Percentiles rank a stretch among this genome's conserved stretches.
phyloP scores from a whole-genome alignment of 129 eudicot genomes.

The Deinandra increscens region DNA sequence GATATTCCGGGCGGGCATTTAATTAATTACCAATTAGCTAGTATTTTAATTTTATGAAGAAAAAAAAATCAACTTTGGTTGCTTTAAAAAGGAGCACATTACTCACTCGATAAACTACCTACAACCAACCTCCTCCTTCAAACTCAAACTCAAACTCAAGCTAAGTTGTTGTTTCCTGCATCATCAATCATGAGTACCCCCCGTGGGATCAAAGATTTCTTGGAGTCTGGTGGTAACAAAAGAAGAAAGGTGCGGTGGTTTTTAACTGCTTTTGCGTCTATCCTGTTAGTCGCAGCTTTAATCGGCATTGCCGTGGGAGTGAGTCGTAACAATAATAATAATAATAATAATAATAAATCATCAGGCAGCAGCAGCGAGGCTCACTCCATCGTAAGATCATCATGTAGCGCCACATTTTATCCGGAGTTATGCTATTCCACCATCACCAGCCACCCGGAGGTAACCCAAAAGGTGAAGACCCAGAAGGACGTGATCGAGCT shows the following conservation, averaged over 20 bases:
- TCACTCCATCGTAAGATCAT: constrained; percentile 52
- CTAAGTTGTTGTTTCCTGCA: no score
- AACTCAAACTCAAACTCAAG: no score
- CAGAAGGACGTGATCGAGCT: constrained; percentile 61
- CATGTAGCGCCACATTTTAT: constrained; percentile 69
- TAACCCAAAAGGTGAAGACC: constrained; percentile 36
- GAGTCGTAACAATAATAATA: no score
- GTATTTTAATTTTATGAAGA: no score
- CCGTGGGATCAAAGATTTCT: constrained; percentile 25
- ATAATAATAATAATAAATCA: no score
- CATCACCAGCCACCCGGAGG: constrained; percentile 41
- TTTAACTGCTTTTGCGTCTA: constrained; percentile 36
- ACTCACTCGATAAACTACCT: no score
- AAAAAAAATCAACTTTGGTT: no score
- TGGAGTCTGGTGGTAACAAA: constrained; percentile 34
- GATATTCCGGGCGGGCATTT: no score
- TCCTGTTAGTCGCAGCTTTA: constrained; percentile 45
- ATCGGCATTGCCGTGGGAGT: constrained; percentile 63
- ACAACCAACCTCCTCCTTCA: no score
- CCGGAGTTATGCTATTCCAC: constrained; percentile 75
- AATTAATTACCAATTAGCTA: no score
- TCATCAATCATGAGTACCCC: constrained; percentile 18
- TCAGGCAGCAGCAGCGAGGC: constrained; percentile 35
- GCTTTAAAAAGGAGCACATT: no score
- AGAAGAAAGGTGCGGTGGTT: constrained; percentile 43